Evolutionary conservation across 179 eudicot species (phyloP), one percentile per base, ranked within the genome.

Genomic region (Patellifolia procumbens): DNA sequence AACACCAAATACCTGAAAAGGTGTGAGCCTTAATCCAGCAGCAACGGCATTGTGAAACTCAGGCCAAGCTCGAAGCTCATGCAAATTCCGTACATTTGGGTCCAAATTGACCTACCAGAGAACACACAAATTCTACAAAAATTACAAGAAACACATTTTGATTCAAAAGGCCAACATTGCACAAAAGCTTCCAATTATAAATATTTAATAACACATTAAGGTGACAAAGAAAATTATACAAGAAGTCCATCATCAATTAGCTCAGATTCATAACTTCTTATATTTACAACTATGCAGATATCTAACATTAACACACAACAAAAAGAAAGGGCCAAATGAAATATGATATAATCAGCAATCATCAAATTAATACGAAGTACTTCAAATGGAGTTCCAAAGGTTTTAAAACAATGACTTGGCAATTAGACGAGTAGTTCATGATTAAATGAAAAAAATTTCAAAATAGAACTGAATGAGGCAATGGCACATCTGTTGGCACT

Each of bases 31-130:
- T 79, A 96, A 80, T 53, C 99, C 99, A 86, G 98, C 92, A 56
- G 99, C 98, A 78, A 96, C 99, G 75, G 98, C 98, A 87, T 96
- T 96, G 86, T 96, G 98, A 86, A 96, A 93, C 86, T 96, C 99
- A 51, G 99, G 97, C 99, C 99, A 96, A 66, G 90, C 84, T 69
- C 88, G 91, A 65, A 96, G 96, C 83, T 96, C 99, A 70, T 87
- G 98, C 66, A 96, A 83, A 82, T 93, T 96, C 73, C 98, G 86
- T 62, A 89, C 46, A 65, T 87, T 93, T 60, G 98, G 91, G 68
- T 96, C 99, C 81, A 96, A 81, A 82, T 96, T 96, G 69, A 96
- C 97, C 99, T 96, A 84, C 67, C 70, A 83, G 51, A 82, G 59
- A 70, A 69, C 20, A 75, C 5, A 13, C 0, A 26, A 8, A n/a